Base-by-base conservation (phyloP, 108 stramenopile genomes). In the Craspedostauros australis region DNA sequence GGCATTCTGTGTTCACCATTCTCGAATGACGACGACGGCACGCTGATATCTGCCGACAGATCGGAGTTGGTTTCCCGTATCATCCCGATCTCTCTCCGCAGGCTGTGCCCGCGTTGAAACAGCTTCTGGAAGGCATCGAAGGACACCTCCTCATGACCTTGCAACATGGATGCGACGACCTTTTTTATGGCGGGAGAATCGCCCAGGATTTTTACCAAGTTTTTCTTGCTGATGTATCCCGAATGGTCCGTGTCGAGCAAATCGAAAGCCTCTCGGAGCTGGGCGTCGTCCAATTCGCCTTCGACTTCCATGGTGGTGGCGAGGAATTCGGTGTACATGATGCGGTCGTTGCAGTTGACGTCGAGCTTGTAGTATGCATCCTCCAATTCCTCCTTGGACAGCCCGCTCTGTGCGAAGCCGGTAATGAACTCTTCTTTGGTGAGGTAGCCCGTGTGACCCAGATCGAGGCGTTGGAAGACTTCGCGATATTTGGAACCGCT, bases 251-350 rank as follows among this genome's bases (percentile, higher is more conserved):
- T 63, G 57, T 89, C 88, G 28, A 95, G 66, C 34, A 83, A 64
- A 60, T 92, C 86, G 60, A 95, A 95, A 9, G 88, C 81, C 53
- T 83, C 83, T 0, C 71, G 63, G 23, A 90, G 47, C 29, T 62
- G 66, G 25, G 78, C 73, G 62, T 90, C 84, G 15, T 66, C 68
- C 47, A 88, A 60, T 34, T 49, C 44, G 11, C 72, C 68, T 21
- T 68, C 56, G 18, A 62, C 68, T 48, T 85, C 84, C 24, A 86
- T 33, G 1, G 79, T 79, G 25, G 81, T 79, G 14, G 85, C 85
- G 14, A 82, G 46, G 57, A 86, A 86, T 56, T 86, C 85, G 31
- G 74, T 82, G 62, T 82, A 86, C 48, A 74, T 62, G 14, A 86
- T 77, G 11, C 45, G 49, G 2, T 74, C 78, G 37, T 58, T 80